Evolutionary conservation across 2,329 filamentous ascomycete species (phyloP), one percentile per base, ranked within the genome.

Genomic region (Colletotrichum costaricense): DNA sequence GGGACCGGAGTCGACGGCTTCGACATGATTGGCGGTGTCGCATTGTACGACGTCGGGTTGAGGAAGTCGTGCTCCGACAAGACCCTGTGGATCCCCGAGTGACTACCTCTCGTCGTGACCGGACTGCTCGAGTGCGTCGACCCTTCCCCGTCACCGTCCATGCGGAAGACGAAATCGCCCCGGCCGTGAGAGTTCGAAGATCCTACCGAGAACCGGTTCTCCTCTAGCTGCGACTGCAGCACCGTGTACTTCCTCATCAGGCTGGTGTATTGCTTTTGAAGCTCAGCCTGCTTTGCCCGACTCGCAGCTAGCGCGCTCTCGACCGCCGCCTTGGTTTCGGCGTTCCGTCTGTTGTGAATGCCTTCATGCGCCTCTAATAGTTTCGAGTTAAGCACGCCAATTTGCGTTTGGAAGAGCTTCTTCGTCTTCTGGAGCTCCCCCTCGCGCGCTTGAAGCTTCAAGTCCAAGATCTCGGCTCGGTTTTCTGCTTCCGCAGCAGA

Each of bases 401-500:
- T 84, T 73, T 90, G 88, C 5, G 81, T 81, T 69, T 88, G 80
- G 72, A 88, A 88, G n/a, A 84, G 78, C 42, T 79, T 80, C 73
- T 80, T 84, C 33, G 81, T 82, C 63, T 83, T 82, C 64, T 83
- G 80, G 2, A 88, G 78, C 60, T 90, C 88, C n/a, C 78, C 76
- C 57, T 89, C 86, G 24, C 83, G 83, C 6, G 86, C 87, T 55
- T 80, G 82, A 74, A 95, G 82, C 75, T 91, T 88, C 83, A 91
- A 84, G 59, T 87, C 86, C 26, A 93, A 84, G 67, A 88, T 84
- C 75, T 92, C 88, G 7, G 91, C 86, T 63, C 90, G 88, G 68
- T 86, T 89, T 49, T 91, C 86, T 14, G 92, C 86, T 35, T 89
- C 85, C 19, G 89, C 88, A 1, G 90, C 89, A 33, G 89, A 87